Conservation (phyloP, 2,329 filamentous ascomycete species). For the Aureobasidium sp. region DNA sequence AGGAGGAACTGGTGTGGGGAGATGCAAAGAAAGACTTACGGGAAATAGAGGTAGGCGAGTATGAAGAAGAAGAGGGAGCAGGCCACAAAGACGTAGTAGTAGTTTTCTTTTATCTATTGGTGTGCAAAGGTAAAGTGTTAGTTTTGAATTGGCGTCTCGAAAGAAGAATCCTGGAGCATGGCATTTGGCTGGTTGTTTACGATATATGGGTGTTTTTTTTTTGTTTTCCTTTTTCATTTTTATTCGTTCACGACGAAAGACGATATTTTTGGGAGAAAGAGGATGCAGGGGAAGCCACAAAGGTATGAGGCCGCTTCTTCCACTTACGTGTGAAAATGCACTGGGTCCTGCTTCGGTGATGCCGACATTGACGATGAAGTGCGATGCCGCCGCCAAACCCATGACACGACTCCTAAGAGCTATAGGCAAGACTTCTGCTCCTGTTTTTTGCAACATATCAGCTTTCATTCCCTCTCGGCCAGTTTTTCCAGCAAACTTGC, state of each 20-base stretch:
- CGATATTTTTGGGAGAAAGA: background rate
- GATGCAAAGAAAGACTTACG: constrained; percentile 27
- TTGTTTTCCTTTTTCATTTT: too few species aligned
- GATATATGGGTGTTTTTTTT: too few species aligned
- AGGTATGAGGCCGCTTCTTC: background rate
- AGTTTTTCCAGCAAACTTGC: constrained; percentile 17
- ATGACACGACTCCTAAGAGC: constrained; percentile 49
- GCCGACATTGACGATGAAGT: constrained; percentile 46
- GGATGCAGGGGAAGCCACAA: background rate
- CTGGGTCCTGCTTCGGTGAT: constrained; percentile 25
- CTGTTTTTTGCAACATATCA: background rate
- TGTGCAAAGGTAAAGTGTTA: too few species aligned
- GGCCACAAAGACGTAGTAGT: constrained; percentile 54
- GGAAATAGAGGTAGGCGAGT: constrained; percentile 50
- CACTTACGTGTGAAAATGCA: background rate
- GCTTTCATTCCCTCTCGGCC: too few species aligned
- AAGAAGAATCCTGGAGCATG: too few species aligned
- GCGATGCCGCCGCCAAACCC: constrained; percentile 47
- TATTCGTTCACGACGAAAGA: background rate
- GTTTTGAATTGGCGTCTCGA: too few species aligned
- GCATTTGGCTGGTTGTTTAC: too few species aligned
- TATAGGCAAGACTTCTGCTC: constrained; percentile 48
- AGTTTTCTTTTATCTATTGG: constrained; percentile 53
- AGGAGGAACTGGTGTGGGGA: constrained; percentile 14
- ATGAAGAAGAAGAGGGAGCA: constrained; percentile 47